Base-by-base conservation (phyloP, 1,139 yeast genomes). In the Geotrichum candidum region DNA sequence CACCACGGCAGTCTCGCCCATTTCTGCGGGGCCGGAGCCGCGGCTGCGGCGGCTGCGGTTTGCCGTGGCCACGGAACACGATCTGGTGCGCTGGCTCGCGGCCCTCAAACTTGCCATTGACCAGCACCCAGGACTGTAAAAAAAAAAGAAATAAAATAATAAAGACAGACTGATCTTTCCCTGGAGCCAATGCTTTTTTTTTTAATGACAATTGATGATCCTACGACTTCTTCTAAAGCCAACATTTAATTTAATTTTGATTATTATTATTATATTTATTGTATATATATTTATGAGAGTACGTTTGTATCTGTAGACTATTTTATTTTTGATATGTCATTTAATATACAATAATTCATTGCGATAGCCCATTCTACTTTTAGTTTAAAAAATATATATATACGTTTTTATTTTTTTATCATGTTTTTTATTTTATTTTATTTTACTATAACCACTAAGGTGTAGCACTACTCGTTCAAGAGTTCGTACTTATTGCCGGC, bases 71-170 rank as follows among this genome's bases (percentile, higher is more conserved):
- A 70, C 72, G 31, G 86, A 82, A 66, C 80, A 78, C 13, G 84
- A 82, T 15, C 72, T 82, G 70, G 76, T 80, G 1, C 74, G 76
- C 61, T 83, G 86, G 86, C 71, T 83, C 52, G 80, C 80, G 2
- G 77, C 82, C 2, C 69, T 81, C 63, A 80, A 79, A 58, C 66
- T 68, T 27, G 62, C 57, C n/a, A 55, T 63, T 53, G 62, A 62
- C 31, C 57, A 41, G 33, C 27, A 41, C 3, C 31, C 18, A 18
- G 18, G 18, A 18, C 18, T 18, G 18, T 18, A 18, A 18, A 18
- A 18, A 18, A 18, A 18, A 18, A 18, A 18, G 18, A 18, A 18
- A 18, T 18, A 18, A 18, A 18, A 18, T 18, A 18, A 18, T 18
- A 18, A 18, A 18, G 18, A 18, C 18, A 18, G 18, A 18, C 18